A percentile compares a stretch with the other conserved stretches of the same genome.
Conservation (phyloP, 129 eudicot genomes). For the Flaveria brownii region DNA sequence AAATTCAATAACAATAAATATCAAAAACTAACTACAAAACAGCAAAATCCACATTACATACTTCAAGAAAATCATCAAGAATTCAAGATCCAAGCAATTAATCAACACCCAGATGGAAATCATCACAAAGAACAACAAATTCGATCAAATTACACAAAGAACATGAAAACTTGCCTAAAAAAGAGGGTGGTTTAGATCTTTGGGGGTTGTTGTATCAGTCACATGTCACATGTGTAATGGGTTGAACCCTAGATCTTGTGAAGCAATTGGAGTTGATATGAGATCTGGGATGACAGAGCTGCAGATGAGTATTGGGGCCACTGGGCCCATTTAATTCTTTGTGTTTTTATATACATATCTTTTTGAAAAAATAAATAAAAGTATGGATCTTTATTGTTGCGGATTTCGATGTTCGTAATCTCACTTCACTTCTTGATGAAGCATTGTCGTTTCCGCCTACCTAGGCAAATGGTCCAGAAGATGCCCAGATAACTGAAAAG, state of each 20-base stretch:
- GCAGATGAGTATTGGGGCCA: conserved; percentile 5
- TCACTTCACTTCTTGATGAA: conserved; percentile 29
- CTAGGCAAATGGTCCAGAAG: conserved; percentile 29
- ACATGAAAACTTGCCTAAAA: conserved; percentile 28
- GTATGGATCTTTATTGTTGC: background rate
- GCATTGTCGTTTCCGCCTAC: conserved; percentile 17
- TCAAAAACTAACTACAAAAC: conserved; percentile 9
- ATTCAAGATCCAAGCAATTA: conserved; percentile 26
- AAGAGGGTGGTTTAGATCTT: conserved; percentile 15
- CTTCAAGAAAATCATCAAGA: conserved; percentile 27
- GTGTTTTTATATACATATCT: background rate
- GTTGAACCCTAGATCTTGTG: conserved; percentile 45
- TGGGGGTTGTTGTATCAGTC: background rate
- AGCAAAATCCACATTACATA: background rate
- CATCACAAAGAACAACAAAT: conserved; percentile 6
- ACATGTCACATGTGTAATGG: conserved; percentile 13
- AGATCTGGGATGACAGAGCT: background rate
- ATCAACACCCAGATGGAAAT: conserved; percentile 21
- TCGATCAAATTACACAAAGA: conserved; percentile 16
- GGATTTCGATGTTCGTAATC: conserved; percentile 22
- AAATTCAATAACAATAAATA: background rate
- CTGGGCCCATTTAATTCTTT: conserved; percentile 40
- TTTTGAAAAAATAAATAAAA: background rate
- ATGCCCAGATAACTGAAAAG: conserved; percentile 16
- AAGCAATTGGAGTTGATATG: conserved; percentile 31